phyloP scores from a whole-genome alignment of 1,139 yeast species.

The Candida albicans region DNA sequence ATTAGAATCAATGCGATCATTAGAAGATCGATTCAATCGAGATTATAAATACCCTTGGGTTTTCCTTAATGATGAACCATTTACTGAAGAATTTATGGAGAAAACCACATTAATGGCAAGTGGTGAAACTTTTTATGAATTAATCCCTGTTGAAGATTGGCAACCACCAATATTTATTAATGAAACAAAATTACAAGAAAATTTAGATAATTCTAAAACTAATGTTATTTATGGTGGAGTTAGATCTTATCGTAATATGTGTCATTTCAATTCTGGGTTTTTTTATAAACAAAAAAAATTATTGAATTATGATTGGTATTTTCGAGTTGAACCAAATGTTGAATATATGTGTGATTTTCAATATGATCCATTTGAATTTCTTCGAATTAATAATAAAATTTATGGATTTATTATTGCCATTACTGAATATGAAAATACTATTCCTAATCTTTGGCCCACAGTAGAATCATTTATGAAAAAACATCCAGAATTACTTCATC shows the following conservation, averaged over 20 bases:
- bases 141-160: conserved; percentile 46
- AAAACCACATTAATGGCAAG: conserved; percentile 82
- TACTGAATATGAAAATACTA: conserved; percentile 47
- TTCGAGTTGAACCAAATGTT: conserved; percentile 49
- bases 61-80: conserved; percentile 46
- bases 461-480: conserved; percentile 63
- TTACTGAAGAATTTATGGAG: conserved; percentile 40
- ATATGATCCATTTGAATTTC: conserved; percentile 44
- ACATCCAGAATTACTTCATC: conserved; percentile 63
- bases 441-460: conserved; percentile 76
- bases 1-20: conserved; percentile 41
- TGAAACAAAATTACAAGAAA: conserved; percentile 25
- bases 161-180: conserved; percentile 42
- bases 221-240: conserved; percentile 43
- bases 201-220: conserved; percentile 24
- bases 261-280: conserved; percentile 49
- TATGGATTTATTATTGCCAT: conserved; percentile 48
- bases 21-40: conserved; percentile 48
- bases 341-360: conserved; percentile 50
- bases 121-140: conserved; percentile 58
- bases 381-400: conserved; percentile 35
- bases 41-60: conserved; percentile 50
- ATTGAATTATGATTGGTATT: conserved; percentile 44
- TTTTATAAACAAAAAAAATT: conserved; percentile 43
- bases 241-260: conserved; percentile 47